phyloP scores from a whole-genome alignment of 2,329 filamentous ascomycete genomes.

The Exutisphaerella laricina region DNA sequence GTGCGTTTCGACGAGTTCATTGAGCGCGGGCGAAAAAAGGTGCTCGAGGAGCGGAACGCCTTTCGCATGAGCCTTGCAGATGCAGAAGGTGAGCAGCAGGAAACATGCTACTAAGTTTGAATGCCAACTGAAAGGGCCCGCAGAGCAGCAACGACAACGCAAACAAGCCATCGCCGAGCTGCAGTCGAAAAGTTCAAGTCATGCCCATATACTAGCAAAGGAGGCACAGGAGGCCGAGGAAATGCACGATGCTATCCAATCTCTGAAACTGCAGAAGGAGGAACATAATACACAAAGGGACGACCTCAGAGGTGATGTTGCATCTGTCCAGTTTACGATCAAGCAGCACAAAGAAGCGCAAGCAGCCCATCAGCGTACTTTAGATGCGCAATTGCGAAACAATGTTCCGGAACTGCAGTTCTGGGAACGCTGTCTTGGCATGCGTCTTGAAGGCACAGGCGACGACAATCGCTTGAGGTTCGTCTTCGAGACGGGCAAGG shows the following conservation, averaged over 20 bases:
- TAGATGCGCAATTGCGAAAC: constrained; percentile 78
- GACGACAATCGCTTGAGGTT: constrained; percentile 78
- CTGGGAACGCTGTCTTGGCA: constrained; percentile 85
- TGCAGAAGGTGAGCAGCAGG: constrained; percentile 63
- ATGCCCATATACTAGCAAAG: constrained; percentile 69
- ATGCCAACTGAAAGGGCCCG: constrained; percentile 11
- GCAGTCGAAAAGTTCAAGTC: constrained; percentile 62
- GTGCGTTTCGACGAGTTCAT: constrained; percentile 89
- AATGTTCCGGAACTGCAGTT: constrained; percentile 93
- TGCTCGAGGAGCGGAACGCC: constrained; percentile 88
- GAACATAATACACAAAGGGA: constrained; percentile 52
- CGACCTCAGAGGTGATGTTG: constrained; percentile 52
- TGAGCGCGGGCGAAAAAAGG: constrained; percentile 79
- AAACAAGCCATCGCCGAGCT: constrained; percentile 81
- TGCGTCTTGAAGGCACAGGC: constrained; percentile 77
- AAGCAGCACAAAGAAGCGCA: constrained; percentile 65
- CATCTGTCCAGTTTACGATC: constrained; percentile 64
- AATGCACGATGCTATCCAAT: constrained; percentile 56
- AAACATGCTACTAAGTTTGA: not conserved
- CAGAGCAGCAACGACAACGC: constrained; percentile 89
- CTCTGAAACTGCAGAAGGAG: constrained; percentile 52
- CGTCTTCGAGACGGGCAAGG: constrained; percentile 78
- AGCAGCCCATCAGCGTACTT: constrained; percentile 63
- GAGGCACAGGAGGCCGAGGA: constrained; percentile 67
- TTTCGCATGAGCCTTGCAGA: constrained; percentile 89